A percentile compares a stretch with the other conserved stretches of the same genome.
Evolutionary conservation across 1,284 basidiomycete species (phyloP).

Genomic region (Wallemia hederae): DNA sequence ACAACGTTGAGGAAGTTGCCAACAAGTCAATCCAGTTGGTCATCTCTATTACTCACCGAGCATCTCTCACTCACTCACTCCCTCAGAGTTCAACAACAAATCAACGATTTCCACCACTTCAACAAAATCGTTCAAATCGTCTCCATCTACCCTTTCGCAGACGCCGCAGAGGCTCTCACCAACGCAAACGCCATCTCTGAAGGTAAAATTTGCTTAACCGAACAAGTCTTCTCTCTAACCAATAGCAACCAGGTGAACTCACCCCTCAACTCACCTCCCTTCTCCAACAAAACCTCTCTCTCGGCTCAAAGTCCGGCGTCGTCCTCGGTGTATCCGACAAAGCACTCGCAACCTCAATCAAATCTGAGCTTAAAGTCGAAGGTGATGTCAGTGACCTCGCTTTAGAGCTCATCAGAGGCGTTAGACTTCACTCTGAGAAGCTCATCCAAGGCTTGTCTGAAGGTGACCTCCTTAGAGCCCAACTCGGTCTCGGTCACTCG

Average conservation of each 20-base stretch:
- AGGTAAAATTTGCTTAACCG: constrained; percentile 23
- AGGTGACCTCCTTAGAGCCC: constrained; percentile 71
- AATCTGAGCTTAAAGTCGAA: constrained; percentile 39
- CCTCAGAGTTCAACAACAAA: constrained; percentile 57
- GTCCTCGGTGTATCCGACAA: constrained; percentile 60
- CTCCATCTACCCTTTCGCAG: constrained; percentile 87
- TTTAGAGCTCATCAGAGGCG: constrained; percentile 70
- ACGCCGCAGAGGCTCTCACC: constrained; percentile 78
- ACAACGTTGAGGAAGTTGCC: not conserved
- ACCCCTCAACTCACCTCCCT: constrained; percentile 64
- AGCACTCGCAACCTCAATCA: constrained; percentile 51
- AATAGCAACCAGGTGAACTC: constrained; percentile 39
- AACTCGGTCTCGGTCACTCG: constrained; percentile 88
- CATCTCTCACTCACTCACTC: not conserved
- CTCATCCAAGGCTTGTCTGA: constrained; percentile 61
- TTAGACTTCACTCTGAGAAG: constrained; percentile 73
- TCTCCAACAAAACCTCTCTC: constrained; percentile 63
- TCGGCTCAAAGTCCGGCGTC: constrained; percentile 40
- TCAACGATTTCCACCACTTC: constrained; percentile 67
- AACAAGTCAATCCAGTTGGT: not conserved
- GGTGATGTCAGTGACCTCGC: constrained; percentile 69
- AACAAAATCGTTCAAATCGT: constrained; percentile 73
- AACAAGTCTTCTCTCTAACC: not conserved
- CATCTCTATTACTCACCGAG: not conserved
- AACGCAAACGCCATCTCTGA: constrained; percentile 92